Evolutionary conservation across 768 basidiomycete genomes (phyloP), one percentile per base, ranked within the genome.

Genomic region (Rhodocollybia butyracea): DNA sequence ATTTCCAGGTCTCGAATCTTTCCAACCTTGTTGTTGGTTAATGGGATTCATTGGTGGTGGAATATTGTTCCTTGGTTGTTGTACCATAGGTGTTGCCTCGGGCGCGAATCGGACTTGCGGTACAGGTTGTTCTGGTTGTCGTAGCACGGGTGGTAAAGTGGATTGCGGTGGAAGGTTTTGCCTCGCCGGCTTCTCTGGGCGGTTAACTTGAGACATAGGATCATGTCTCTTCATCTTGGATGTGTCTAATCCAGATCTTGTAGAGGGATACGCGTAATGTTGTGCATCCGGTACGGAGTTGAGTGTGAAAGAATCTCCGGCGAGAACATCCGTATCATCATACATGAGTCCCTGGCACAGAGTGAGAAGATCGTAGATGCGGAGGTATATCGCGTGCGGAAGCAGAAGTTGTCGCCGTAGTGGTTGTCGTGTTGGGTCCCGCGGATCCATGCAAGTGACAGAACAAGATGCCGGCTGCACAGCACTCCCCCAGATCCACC

Each of bases 11-110:
- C 30, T 8, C 4, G 48, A 57, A 5, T 22, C 48, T 26, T 57
- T 57, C 56, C 56, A 57, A 24, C 56, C 56, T 10, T 57, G 30
- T 2, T 50, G 27, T 1, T n/a, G 6, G 24, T 57, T 57, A 26
- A 57, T 57, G 13, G 56, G 56, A 43, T 57, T 51, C 1, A 10
- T 19, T 5, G 48, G 56, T 3, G 48, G 47, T 1, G 48, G 21
- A 38, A 56, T 19, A n/a, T 17, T 50, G 8, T 11, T 40, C 39
- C 39, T 40, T 8, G 39, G 39, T 3, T 6, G 39, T 40, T 1
- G 2, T 40, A 19, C 17, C 15, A 8, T 42, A 22, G 15, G 4
- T 8, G 41, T n/a, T 12, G 21, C 21, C 21, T 21, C 21, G 12
- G 41, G 19, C 12, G 41, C 21, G 12, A 22, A 24, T 22, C 5